Evolutionary conservation across 108 stramenopile species (phyloP), one percentile per base, ranked within the genome.

Genomic region (Skeletonema marinoi): DNA sequence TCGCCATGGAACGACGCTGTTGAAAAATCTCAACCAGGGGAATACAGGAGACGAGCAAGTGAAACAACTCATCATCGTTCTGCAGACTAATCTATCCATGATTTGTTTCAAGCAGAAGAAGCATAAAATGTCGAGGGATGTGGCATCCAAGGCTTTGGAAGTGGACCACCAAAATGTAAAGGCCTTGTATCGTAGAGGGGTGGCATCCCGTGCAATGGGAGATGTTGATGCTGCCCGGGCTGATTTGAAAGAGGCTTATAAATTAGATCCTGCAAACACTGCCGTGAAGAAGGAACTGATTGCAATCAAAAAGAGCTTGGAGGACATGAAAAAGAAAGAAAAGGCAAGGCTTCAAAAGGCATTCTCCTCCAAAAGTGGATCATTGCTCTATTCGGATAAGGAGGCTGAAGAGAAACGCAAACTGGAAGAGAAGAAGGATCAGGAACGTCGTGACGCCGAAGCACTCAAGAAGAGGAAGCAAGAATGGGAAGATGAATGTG

Each of bases 401-500:
- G 90, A 94, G 68, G 87, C 86, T 73, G 90, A 92, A 51, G 86
- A 94, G 69, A 32, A 51, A 66, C 58, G 65, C 44, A 86, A 88
- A 68, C 77, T 77, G 69, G 75, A 72, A 48, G 81, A 92, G 62
- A 56, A 73, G 33, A 81, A 74, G 66, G 69, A 83, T 41, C 80
- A 87, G 71, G 82, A 92, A 59, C 60, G 81, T 46, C 73, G 81
- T 32, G 90, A 90, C 73, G 79, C 79, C 51, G 81, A 90, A 58
- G 82, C 66, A 11, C 65, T 82, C 32, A 75, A 88, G 70, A 80
- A 91, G 70, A 78, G 90, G 54, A 93, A 93, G 78, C 32, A 68
- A 44, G 80, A 92, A 44, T 96, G 95, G 95, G 93, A 93, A 70
- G 88, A 93, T 46, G 95, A 96, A 67, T 93, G 92, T 70, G 92